phyloP scores from a whole-genome alignment of 148 eudicot genomes.

The Rhododendron simsii region DNA sequence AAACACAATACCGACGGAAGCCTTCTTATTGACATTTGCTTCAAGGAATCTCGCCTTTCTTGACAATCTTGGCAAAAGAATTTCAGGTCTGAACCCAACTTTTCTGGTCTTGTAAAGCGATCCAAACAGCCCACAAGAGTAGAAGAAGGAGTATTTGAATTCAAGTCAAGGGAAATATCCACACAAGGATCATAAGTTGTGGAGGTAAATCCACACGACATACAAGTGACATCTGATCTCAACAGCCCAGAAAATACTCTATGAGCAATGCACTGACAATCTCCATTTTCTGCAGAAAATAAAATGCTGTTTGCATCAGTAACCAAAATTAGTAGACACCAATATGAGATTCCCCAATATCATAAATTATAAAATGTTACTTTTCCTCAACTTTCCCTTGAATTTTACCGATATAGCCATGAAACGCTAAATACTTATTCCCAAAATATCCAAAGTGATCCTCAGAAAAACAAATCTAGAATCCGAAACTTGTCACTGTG shows the following conservation, averaged over 20 bases:
- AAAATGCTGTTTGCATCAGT: constrained; percentile 9
- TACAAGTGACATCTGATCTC: constrained; percentile 65
- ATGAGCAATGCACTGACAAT: constrained; percentile 70
- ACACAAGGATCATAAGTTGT: constrained; percentile 65
- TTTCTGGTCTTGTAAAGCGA: constrained; percentile 62
- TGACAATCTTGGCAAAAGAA: constrained; percentile 55
- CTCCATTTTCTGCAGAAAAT: constrained; percentile 42
- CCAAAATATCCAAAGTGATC: background rate
- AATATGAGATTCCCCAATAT: background rate
- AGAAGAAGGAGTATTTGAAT: constrained; percentile 13
- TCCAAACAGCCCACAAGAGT: constrained; percentile 52
- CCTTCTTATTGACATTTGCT: constrained; percentile 61
- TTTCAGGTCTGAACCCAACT: constrained; percentile 62
- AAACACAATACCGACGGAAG: constrained; percentile 54
- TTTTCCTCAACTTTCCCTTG: background rate
- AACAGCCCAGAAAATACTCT: constrained; percentile 59
- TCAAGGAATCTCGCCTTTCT: constrained; percentile 50
- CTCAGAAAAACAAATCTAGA: background rate
- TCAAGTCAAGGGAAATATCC: constrained; percentile 63
- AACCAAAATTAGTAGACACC: background rate
- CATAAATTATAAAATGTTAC: background rate
- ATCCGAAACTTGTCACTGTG: background rate
- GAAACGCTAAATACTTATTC: background rate
- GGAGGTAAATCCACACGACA: constrained; percentile 58
- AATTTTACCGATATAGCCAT: background rate